Conservation (phyloP, 1,284 basidiomycete genomes). For the Pterulicium gracile region DNA sequence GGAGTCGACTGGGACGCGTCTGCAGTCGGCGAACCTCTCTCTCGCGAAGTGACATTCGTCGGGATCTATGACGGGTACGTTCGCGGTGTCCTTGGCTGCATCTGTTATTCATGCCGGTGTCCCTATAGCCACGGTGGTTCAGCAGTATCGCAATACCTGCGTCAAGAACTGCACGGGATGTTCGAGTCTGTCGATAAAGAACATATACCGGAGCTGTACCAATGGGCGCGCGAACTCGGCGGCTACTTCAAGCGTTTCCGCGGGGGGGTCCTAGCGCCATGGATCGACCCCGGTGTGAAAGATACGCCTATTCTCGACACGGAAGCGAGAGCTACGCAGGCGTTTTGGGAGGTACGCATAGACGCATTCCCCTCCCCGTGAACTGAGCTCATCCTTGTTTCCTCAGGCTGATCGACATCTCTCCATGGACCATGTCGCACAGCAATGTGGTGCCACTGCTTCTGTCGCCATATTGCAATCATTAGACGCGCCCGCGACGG, state of each 20-base stretch:
- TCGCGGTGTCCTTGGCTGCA: constrained; percentile 3
- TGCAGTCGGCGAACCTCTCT: constrained; percentile 42
- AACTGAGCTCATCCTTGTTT: constrained; percentile 2
- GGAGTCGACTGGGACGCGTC: constrained; percentile 64
- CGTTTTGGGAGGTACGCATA: constrained; percentile 70
- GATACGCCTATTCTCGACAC: constrained; percentile 51
- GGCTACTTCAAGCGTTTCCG: constrained; percentile 85
- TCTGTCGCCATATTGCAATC: constrained; percentile 86
- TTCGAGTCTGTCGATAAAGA: constrained; percentile 66
- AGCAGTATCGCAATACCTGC: constrained; percentile 65
- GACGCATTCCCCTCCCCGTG: constrained; percentile 2
- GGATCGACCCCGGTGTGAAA: constrained; percentile 35
- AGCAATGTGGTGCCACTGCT: constrained; percentile 78
- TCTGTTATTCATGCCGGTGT: too few relatives aligned
- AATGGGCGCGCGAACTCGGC: constrained; percentile 67
- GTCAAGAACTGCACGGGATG: constrained; percentile 68
- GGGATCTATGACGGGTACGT: constrained; percentile 85
- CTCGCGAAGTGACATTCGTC: constrained; percentile 73
- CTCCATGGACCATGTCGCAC: constrained; percentile 48
- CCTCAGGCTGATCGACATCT: constrained; percentile 52
- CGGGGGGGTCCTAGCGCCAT: constrained; percentile 68
- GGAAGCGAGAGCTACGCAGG: constrained; percentile 74
- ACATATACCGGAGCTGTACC: constrained; percentile 64
- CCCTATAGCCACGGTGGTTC: constrained; percentile 70
- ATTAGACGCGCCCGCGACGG: constrained; percentile 59